Base-by-base conservation (phyloP, 2,329 filamentous ascomycete genomes). In the Passalora sequoiae region DNA sequence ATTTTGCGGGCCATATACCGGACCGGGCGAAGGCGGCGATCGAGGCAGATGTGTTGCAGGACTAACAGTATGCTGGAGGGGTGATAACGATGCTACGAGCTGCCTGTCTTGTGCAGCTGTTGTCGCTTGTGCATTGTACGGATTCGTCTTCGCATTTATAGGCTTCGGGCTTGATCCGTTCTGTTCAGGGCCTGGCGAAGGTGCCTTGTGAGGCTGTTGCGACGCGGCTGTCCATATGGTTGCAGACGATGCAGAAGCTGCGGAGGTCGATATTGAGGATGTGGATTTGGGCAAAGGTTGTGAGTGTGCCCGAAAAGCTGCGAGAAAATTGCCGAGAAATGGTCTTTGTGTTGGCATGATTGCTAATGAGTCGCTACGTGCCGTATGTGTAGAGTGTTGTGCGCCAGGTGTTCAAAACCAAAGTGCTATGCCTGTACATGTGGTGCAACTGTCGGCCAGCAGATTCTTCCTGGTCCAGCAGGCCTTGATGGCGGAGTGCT, bases 301-400 rank as follows among this genome's bases (percentile, higher is more conserved):
- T 10, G 78, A 79, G 59, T 83, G 79, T 38, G 80, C 78, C 39
- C 80, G 74, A 59, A 84, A 84, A 50, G 80, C 78, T 36, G 80
- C 76, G 49, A 84, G 74, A 67, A 84, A 82, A 68, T 79, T 80
- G 54, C 78, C 73, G 56, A 84, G 72, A 67, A 84, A 84, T 74
- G 80, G 57, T 45, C 79, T 68, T 67, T 83, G 82, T 51, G 77
- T 81, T 2, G 78, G 75, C 79, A 83, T 83, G 55, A 46, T 69
- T 46, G 46, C 36, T 25, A n/a, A n/a, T n/a, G n/a, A n/a, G n/a
- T n/a, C n/a, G n/a, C n/a, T n/a, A n/a, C n/a, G n/a, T n/a, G n/a
- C n/a, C n/a, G n/a, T n/a, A n/a, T n/a, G n/a, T n/a, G n/a, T n/a
- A n/a, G n/a, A n/a, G n/a, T n/a, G n/a, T n/a, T n/a, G n/a, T n/a